A percentile compares a stretch with the other conserved stretches of the same genome.
These are phyloP conservation scores for Epichloe sibirici DNA, from an alignment of 2,329 filamentous ascomycete species.

Conservation along the genomic window DNA sequence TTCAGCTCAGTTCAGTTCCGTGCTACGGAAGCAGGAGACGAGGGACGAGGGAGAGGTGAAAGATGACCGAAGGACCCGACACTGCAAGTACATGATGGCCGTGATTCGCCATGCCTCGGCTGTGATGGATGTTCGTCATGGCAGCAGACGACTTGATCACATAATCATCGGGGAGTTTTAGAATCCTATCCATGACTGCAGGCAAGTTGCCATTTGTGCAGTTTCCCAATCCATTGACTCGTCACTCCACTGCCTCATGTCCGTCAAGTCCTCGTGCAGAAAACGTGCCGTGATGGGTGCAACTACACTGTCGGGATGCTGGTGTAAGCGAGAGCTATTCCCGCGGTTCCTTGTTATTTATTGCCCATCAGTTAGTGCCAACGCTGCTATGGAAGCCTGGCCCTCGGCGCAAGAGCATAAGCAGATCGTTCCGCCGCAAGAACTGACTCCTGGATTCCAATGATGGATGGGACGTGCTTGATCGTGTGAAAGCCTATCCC, in stretches of 20 bases:
- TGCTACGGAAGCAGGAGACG: too few species aligned
- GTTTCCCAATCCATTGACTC: slow-evolving; percentile 14
- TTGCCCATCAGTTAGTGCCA: too few species aligned
- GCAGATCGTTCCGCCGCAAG: too few species aligned
- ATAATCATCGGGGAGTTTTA: slow-evolving; percentile 10
- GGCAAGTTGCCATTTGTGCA: slow-evolving; percentile 1
- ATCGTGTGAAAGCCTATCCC: too few species aligned
- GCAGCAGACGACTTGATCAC: slow-evolving; percentile 15
- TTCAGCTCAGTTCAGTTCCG: neutral
- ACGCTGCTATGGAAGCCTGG: too few species aligned
- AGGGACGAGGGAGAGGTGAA: too few species aligned
- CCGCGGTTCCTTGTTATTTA: too few species aligned
- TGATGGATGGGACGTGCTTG: too few species aligned
- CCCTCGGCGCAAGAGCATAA: too few species aligned
- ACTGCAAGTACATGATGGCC: slow-evolving; percentile 26
- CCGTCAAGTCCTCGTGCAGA: slow-evolving; percentile 15
- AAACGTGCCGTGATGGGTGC: slow-evolving; percentile 18
- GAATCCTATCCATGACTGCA: slow-evolving; percentile 17
- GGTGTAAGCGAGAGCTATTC: slow-evolving; percentile 14
- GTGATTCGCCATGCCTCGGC: slow-evolving; percentile 29
- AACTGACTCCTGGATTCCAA: too few species aligned
- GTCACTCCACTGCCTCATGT: slow-evolving; percentile 24
- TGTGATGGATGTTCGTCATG: slow-evolving; percentile 26
- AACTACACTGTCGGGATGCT: slow-evolving; percentile 19
- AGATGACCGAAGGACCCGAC: slow-evolving; percentile 22